A percentile compares a stretch with the other conserved stretches of the same genome.
Conservation (phyloP, 2,329 filamentous ascomycete genomes). For the Boeremia exigua region DNA sequence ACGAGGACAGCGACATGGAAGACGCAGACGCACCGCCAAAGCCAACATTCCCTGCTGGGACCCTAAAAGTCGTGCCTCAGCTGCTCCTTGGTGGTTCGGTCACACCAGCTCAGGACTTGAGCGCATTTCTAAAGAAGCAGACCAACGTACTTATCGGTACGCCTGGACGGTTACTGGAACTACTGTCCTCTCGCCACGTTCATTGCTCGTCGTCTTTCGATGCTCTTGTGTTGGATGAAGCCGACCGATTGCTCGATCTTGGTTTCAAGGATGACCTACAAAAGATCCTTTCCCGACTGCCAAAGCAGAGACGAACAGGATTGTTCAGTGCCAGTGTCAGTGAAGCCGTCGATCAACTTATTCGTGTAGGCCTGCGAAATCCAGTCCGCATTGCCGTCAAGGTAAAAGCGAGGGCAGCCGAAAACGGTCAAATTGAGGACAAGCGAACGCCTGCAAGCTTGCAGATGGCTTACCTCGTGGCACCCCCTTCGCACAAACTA, state of each 20-base stretch:
- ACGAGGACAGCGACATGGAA: slow-evolving; percentile 52
- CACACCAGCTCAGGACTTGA: slow-evolving; percentile 82
- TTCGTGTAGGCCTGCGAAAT: slow-evolving; percentile 89
- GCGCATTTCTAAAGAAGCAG: slow-evolving; percentile 79
- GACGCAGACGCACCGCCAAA: slow-evolving; percentile 47
- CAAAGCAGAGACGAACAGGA: slow-evolving; percentile 91
- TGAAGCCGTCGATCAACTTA: slow-evolving; percentile 91
- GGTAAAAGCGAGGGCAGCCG: slow-evolving; percentile 65
- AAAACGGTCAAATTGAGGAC: slow-evolving; percentile 72
- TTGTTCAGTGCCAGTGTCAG: slow-evolving; percentile 96
- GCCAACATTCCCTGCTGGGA: slow-evolving; percentile 54
- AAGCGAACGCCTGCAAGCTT: slow-evolving; percentile 88
- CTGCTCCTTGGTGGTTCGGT: slow-evolving; percentile 79
- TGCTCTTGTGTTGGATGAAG: slow-evolving; percentile 90
- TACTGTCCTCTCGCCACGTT: slow-evolving; percentile 84
- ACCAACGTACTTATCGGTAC: slow-evolving; percentile 92
- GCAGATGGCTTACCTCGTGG: slow-evolving; percentile 85
- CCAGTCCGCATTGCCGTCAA: slow-evolving; percentile 95
- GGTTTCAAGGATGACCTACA: slow-evolving; percentile 93
- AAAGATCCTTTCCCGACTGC: slow-evolving; percentile 80
- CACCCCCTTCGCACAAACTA: slow-evolving; percentile 79
- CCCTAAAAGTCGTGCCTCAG: slow-evolving; percentile 75
- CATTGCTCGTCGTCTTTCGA: slow-evolving; percentile 91
- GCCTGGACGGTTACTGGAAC: slow-evolving; percentile 85
- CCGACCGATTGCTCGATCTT: slow-evolving; percentile 87